phyloP scores from a whole-genome alignment of 2,329 filamentous ascomycete species.

The Neopestalotiopsis sp. region DNA sequence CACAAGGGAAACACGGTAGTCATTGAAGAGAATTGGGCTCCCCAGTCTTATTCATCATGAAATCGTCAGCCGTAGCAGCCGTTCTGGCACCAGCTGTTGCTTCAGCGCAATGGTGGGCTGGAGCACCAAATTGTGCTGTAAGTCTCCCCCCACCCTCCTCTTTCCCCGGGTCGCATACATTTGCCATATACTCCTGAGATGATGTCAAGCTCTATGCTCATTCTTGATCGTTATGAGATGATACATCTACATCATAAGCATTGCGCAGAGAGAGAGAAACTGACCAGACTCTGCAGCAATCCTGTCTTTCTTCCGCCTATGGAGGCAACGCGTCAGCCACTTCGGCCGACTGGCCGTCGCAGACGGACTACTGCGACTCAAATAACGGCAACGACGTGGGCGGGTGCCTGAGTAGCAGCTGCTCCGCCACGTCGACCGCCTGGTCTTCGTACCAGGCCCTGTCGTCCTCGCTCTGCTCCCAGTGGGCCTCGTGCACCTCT shows the following conservation, averaged over 20 bases:
- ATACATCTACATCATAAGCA: too few species aligned
- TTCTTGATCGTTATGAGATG: too few species aligned
- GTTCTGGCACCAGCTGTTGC: slow-evolving; percentile 32
- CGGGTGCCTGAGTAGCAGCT: slow-evolving; percentile 35
- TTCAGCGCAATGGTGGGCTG: slow-evolving; percentile 43
- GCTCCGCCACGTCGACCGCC: slow-evolving; percentile 30
- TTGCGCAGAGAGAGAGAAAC: neutral
- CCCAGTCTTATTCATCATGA: slow-evolving; percentile 34
- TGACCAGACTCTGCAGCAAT: slow-evolving; percentile 37
- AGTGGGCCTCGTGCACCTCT: slow-evolving; percentile 43
- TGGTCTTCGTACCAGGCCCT: slow-evolving; percentile 38
- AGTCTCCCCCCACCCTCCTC: slow-evolving; percentile 25
- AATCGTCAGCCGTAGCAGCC: slow-evolving; percentile 31
- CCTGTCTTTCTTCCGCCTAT: slow-evolving; percentile 46
- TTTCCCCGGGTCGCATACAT: neutral
- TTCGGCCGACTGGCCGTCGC: slow-evolving; percentile 35
- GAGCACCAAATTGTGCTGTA: slow-evolving; percentile 48
- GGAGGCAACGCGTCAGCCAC: slow-evolving; percentile 27
- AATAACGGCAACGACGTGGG: slow-evolving; percentile 31
- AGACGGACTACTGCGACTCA: slow-evolving; percentile 36
- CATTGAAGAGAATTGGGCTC: neutral
- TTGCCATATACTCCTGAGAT: neutral
- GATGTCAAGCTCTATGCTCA: too few species aligned
- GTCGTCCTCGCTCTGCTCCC: slow-evolving; percentile 46
- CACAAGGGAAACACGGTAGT: neutral